Evolutionary conservation across 306 rosid species (phyloP), one percentile per base, ranked within the genome.

Genomic region (Ormosia semicastrata): DNA sequence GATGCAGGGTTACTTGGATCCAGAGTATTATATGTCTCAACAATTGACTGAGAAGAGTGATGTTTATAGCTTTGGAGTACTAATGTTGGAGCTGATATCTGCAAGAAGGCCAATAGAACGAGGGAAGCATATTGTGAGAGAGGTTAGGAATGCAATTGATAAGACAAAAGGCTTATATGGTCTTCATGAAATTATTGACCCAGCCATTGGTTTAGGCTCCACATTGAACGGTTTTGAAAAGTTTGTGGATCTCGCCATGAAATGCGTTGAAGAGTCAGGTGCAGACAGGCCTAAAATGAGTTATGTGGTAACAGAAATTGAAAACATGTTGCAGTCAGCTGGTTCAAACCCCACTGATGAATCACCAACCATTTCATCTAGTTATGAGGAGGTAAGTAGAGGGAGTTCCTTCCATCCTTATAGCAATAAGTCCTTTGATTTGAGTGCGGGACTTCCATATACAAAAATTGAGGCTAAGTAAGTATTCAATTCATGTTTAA

Each of bases 31-130:
- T 12, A 83, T 69, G 82, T 59, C 83, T 60, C 82, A 83, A 69
- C 86, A 70, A 6, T 11, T 83, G 47, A 83, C 88, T 0, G 92
- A 92, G 84, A 92, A 92, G 87, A 92, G 93, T 69, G 94, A 92
- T 57, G 93, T 92, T 2, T 89, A 89, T 68, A 83, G 94, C 74
- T 92, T 87, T 62, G 93, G 92, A 36, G 94, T 92, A 68, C 78
- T 92, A 52, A 78, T 89, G 90, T 15, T 92, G 65, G 97, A 92
- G 86, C 58, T 88, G 71, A 75, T 92, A 39, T 86, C 97, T 9
- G 88, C 94, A 13, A 90, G 60, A 73, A 77, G 43, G 76, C 92
- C 97, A 18, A 80, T 90, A 33, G 89, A 87, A 73, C 63, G 49
- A 47, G 94, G 94, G 39, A 85, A 50, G 70, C 84, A 85, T 9